A percentile compares a stretch with the other conserved stretches of the same genome.
These are phyloP conservation scores for Solanum piurae DNA, from an alignment of 257 asterid genomes.

Conservation along the genomic window DNA sequence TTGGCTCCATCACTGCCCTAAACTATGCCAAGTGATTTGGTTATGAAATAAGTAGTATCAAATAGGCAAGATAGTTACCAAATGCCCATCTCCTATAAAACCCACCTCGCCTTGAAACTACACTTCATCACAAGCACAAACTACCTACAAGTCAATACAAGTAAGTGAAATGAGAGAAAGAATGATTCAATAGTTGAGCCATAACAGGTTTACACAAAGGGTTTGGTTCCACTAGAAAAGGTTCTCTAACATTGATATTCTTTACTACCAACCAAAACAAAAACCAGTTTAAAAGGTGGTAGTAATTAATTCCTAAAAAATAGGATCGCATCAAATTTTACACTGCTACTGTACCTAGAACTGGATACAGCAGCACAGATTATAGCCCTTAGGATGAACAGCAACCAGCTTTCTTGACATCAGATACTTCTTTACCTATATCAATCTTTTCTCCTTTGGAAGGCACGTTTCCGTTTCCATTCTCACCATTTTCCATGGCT, in stretches of 20 bases:
- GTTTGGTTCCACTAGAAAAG: neutral
- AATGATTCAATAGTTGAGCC: neutral
- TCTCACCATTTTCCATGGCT: slow-evolving; percentile 51
- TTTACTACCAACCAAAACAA: neutral
- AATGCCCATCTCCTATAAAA: neutral
- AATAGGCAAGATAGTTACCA: neutral
- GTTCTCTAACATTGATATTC: neutral
- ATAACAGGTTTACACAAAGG: neutral
- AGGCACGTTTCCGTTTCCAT: slow-evolving; percentile 38
- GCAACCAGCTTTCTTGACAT: slow-evolving; percentile 57
- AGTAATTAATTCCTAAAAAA: too few species aligned
- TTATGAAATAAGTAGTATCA: too few species aligned
- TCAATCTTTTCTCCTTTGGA: slow-evolving; percentile 71
- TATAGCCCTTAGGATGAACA: slow-evolving; percentile 25
- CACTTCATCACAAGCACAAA: too few species aligned
- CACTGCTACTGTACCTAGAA: neutral
- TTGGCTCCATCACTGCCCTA: neutral
- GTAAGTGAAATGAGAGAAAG: neutral
- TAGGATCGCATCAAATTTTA: neutral
- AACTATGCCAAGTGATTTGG: neutral
- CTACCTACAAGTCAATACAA: neutral
- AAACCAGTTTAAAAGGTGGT: neutral
- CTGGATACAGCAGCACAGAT: neutral
- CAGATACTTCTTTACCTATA: slow-evolving; percentile 60
- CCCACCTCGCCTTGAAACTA: neutral